Percentiles rank a stretch among this genome's conserved stretches.
Evolutionary conservation across 768 basidiomycete genomes (phyloP).

Genomic region (Phaffia australis): DNA sequence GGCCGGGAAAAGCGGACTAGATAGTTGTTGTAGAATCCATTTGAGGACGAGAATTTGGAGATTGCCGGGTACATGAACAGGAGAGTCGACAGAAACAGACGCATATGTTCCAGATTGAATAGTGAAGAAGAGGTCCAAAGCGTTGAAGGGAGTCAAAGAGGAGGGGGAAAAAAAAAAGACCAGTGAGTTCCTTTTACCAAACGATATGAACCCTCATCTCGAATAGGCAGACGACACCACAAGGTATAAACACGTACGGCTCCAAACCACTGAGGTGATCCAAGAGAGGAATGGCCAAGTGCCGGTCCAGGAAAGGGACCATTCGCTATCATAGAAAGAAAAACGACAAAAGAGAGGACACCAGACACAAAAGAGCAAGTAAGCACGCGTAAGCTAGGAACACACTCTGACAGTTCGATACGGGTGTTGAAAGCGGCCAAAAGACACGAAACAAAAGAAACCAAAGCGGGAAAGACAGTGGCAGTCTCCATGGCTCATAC

Average conservation of each 20-base stretch:
- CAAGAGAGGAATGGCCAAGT: conserved; percentile 85
- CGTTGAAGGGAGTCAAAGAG: neutral
- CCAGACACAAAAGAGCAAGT: neutral
- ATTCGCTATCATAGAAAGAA: conserved; percentile 52
- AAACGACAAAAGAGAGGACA: conserved; percentile 4
- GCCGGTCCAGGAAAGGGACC: conserved; percentile 85
- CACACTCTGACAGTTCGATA: too few relatives aligned
- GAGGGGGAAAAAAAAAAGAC: neutral
- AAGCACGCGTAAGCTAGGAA: neutral
- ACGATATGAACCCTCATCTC: too few relatives aligned
- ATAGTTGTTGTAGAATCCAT: too few relatives aligned
- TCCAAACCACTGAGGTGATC: conserved; percentile 68
- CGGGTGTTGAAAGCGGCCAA: too few relatives aligned
- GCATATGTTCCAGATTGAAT: neutral
- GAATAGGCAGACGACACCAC: too few relatives aligned
- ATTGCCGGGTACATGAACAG: neutral
- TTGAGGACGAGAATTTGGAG: neutral
- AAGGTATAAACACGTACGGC: conserved; percentile 11
- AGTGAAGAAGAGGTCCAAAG: neutral
- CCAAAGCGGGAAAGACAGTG: too few relatives aligned
- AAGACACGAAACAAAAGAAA: too few relatives aligned
- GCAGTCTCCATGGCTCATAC: neutral
- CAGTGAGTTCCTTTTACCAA: neutral
- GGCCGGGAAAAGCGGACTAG: conserved; percentile 51
- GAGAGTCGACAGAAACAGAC: neutral